phyloP scores from a whole-genome alignment of 176 grass and related monocot genomes.

The Thinopyrum elongatum region DNA sequence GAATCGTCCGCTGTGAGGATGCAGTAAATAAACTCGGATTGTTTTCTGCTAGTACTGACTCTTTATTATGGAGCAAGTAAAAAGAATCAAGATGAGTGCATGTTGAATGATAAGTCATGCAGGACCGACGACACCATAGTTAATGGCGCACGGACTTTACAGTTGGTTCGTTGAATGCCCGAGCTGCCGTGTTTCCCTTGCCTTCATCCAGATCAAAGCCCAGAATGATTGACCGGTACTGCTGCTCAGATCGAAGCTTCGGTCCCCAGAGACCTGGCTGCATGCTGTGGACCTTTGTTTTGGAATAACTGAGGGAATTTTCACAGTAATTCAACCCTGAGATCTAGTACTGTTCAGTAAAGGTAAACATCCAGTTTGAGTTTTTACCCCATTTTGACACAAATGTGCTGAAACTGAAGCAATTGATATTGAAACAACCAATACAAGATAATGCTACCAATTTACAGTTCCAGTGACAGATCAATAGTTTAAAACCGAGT shows the following conservation, averaged over 20 bases:
- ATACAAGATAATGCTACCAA: neutral
- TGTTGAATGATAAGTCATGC: neutral
- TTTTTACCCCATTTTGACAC: neutral
- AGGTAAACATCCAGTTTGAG: neutral
- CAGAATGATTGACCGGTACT: conserved; percentile 48
- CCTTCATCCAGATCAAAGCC: conserved; percentile 31
- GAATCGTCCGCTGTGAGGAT: conserved; percentile 16
- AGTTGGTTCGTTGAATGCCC: conserved; percentile 60
- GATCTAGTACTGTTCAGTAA: neutral
- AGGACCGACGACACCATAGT: conserved; percentile 48
- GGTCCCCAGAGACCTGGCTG: neutral
- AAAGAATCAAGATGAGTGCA: conserved; percentile 6
- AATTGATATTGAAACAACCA: neutral
- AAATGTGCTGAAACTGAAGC: neutral
- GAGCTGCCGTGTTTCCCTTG: conserved; percentile 45
- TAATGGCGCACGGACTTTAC: conserved; percentile 65
- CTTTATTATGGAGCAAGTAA: conserved; percentile 1
- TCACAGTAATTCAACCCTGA: neutral
- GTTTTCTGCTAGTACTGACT: neutral
- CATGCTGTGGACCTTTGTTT: neutral
- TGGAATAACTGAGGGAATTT: conserved; percentile 10
- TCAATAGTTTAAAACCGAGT: too few species aligned
- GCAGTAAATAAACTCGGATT: conserved; percentile 38
- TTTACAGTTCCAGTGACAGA: neutral
- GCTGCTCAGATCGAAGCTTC: conserved; percentile 31